phyloP scores from a whole-genome alignment of 2,329 filamentous ascomycete genomes.

The Xylariaceae sp. region DNA sequence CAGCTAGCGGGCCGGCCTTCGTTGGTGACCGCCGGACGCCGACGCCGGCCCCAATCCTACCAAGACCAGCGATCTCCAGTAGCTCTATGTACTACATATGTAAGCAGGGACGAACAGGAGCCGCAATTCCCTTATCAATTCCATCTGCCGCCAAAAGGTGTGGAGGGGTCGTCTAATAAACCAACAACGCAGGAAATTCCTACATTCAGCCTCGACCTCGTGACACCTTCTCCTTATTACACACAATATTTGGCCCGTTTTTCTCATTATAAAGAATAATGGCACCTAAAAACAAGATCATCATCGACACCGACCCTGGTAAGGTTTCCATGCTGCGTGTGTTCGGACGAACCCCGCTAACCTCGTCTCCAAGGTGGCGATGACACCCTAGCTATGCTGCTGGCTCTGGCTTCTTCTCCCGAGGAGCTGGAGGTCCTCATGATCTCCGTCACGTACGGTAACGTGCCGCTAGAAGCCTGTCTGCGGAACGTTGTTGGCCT shows the following conservation, averaged over 20 bases:
- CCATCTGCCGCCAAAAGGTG: too few relatives aligned
- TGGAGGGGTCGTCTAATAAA: too few relatives aligned
- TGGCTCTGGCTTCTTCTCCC: constrained; percentile 75
- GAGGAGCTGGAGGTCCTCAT: constrained; percentile 84
- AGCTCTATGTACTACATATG: too few relatives aligned
- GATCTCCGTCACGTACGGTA: constrained; percentile 89
- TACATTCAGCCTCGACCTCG: too few relatives aligned
- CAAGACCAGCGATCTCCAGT: too few relatives aligned
- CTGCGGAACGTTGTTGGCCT: constrained; percentile 83
- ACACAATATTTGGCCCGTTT: too few relatives aligned
- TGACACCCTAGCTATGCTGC: constrained; percentile 81
- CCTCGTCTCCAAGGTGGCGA: constrained; percentile 65
- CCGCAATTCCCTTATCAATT: too few relatives aligned
- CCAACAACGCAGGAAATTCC: too few relatives aligned
- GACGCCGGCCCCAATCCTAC: not conserved
- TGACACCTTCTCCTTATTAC: too few relatives aligned
- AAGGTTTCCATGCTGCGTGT: constrained; percentile 18
- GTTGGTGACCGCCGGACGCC: constrained; percentile 21
- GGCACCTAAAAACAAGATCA: constrained; percentile 70
- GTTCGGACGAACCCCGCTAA: constrained; percentile 7
- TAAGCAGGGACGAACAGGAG: too few relatives aligned
- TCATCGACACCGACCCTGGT: constrained; percentile 95
- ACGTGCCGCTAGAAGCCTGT: constrained; percentile 83
- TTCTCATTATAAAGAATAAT: constrained; percentile 35
- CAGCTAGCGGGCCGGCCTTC: constrained; percentile 15